Evolutionary conservation across 75 land plant genomes (phyloP).

Genomic region (Selaginella tamariscina): DNA sequence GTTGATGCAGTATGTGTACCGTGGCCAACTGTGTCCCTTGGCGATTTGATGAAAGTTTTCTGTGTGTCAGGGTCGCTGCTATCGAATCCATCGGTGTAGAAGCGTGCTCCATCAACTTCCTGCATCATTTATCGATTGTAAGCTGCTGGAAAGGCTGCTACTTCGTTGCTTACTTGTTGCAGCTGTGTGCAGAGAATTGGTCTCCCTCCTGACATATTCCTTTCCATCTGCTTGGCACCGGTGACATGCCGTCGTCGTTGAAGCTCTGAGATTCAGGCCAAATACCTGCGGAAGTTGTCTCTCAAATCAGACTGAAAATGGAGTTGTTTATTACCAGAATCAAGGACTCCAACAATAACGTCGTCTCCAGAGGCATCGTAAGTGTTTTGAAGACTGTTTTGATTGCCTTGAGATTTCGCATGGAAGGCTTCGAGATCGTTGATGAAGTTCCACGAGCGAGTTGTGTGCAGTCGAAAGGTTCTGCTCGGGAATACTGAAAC

Average conservation of each 20-base stretch:
- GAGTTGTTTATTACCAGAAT: constrained; percentile 2
- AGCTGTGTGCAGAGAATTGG: neutral
- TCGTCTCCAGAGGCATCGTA: constrained; percentile 13
- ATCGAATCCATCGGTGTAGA: neutral
- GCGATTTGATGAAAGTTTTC: neutral
- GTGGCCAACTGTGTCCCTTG: neutral
- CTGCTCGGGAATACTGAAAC: constrained; percentile 13
- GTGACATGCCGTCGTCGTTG: neutral
- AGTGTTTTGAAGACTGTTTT: neutral
- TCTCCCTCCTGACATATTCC: constrained; percentile 4
- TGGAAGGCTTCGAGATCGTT: neutral
- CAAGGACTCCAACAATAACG: constrained; percentile 28
- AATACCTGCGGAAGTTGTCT: neutral
- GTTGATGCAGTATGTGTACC: constrained; percentile 10
- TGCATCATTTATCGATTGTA: no score
- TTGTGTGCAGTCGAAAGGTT: constrained; percentile 24
- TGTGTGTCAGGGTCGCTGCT: neutral
- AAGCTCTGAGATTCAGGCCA: constrained; percentile 3
- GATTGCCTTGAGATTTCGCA: no score
- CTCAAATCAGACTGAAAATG: neutral
- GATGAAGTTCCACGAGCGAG: constrained; percentile 28
- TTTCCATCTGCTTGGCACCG: constrained; percentile 6
- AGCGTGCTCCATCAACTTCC: constrained; percentile 10
- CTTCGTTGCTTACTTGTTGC: constrained; percentile 2
- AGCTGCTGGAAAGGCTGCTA: no score